These are phyloP conservation scores for Linnemannia exigua DNA, from an alignment of 192 early-diverging fungal species.

Conservation along the genomic window DNA sequence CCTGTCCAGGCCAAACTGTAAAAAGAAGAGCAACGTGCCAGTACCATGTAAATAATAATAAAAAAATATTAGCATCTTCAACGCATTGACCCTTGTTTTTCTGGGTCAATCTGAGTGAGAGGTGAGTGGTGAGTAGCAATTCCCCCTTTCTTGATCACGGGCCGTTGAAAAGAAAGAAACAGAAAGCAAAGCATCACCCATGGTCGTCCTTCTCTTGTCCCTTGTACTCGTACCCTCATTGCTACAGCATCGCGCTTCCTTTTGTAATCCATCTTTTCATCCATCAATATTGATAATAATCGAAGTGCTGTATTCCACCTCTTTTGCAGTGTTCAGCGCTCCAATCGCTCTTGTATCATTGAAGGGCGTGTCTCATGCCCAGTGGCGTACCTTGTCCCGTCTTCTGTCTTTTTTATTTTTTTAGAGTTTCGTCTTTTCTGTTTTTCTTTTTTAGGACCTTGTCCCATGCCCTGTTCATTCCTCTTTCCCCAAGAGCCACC, in stretches of 20 bases:
- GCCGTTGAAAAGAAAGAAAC: neutral
- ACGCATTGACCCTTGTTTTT: neutral
- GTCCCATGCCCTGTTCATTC: neutral
- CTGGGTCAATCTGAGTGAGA: too few relatives aligned
- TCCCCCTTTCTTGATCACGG: neutral
- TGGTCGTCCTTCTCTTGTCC: neutral
- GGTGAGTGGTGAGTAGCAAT: too few relatives aligned
- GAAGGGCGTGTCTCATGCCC: neutral
- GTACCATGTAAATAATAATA: slow-evolving; percentile 4
- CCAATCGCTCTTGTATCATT: too few relatives aligned
- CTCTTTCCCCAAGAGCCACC: neutral
- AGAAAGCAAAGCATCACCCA: neutral
- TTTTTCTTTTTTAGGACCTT: neutral
- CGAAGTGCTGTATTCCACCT: too few relatives aligned
- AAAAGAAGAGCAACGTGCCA: neutral
- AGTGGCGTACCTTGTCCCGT: neutral
- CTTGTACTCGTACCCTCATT: neutral
- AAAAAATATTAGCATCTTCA: neutral
- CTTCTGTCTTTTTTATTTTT: neutral
- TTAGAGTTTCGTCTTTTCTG: neutral
- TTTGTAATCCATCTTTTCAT: too few relatives aligned
- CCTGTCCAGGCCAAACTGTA: slow-evolving; percentile 40
- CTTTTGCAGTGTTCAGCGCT: too few relatives aligned
- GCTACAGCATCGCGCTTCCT: too few relatives aligned
- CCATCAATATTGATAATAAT: too few relatives aligned